phyloP scores from a whole-genome alignment of 2,329 filamentous ascomycete species.

The Diaporthe ilicicola region DNA sequence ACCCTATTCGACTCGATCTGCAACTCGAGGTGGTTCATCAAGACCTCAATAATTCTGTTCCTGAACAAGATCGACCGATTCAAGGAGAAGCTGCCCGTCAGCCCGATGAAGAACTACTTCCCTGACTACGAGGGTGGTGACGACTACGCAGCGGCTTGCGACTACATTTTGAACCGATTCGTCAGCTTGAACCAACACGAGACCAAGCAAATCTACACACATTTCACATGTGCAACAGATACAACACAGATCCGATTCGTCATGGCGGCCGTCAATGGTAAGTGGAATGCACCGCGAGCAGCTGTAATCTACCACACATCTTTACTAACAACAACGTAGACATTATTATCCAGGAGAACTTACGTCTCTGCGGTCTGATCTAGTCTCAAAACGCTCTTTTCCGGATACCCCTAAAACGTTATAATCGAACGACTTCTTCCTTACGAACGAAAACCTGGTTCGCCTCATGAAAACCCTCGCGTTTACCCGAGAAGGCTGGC shows the following conservation, averaged over 20 bases:
- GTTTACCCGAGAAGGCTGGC: constrained; percentile 21
- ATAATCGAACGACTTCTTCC: constrained; percentile 36
- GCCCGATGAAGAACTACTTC: constrained; percentile 90
- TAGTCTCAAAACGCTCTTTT: constrained; percentile 47
- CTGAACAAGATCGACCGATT: constrained; percentile 92
- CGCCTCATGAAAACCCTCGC: constrained; percentile 31
- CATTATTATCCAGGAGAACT: constrained; percentile 99
- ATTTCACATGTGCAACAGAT: constrained; percentile 98
- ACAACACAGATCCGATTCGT: constrained; percentile 99
- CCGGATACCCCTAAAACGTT: constrained; percentile 35
- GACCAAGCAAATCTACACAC: constrained; percentile 99
- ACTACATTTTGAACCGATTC: constrained; percentile 99
- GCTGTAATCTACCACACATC: not conserved
- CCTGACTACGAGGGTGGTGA: constrained; percentile 93
- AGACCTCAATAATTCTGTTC: constrained; percentile 88
- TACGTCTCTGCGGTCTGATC: constrained; percentile 95
- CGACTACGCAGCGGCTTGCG: constrained; percentile 94
- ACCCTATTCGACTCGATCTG: constrained; percentile 89
- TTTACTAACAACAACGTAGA: constrained; percentile 68
- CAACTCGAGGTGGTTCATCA: constrained; percentile 90
- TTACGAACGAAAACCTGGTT: constrained; percentile 34
- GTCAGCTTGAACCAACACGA: constrained; percentile 98
- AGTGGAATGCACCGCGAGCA: constrained; percentile 42
- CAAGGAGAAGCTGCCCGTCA: constrained; percentile 83
- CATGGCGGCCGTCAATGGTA: constrained; percentile 99